Evolutionary conservation across 768 basidiomycete species (phyloP).

Genomic region (Pulveroboletus sp.): DNA sequence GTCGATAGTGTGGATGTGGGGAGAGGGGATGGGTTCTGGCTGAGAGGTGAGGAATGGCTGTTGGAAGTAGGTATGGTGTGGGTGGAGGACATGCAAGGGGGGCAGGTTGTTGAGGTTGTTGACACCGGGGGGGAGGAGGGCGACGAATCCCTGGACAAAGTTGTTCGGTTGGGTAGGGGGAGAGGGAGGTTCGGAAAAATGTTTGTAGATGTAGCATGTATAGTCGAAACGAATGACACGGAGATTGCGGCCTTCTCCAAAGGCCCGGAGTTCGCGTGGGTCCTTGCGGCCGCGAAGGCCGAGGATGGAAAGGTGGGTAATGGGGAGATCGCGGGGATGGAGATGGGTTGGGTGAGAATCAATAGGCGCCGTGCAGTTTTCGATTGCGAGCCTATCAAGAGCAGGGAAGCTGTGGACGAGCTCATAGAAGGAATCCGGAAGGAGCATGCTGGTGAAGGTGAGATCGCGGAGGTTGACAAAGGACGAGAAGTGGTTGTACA

Average conservation of each 20-base stretch:
- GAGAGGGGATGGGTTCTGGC: constrained; percentile 14
- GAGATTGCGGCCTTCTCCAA: constrained; percentile 36
- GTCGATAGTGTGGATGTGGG: constrained; percentile 29
- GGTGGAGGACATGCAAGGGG: constrained; percentile 12
- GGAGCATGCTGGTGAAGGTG: constrained; percentile 34
- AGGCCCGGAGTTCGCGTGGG: constrained; percentile 25
- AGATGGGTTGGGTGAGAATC: constrained; percentile 14
- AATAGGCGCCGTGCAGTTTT: constrained; percentile 35
- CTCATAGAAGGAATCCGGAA: constrained; percentile 34
- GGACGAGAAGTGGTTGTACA: constrained; percentile 16
- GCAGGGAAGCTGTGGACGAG: constrained; percentile 36
- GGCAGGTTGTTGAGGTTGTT: background rate
- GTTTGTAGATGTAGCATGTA: constrained; percentile 37
- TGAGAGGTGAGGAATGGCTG: constrained; percentile 8
- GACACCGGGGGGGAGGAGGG: constrained; percentile 5
- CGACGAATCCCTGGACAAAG: constrained; percentile 14
- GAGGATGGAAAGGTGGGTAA: constrained; percentile 40
- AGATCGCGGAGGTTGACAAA: constrained; percentile 39
- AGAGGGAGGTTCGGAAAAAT: constrained; percentile 13
- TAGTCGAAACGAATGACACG: constrained; percentile 43
- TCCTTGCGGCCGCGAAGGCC: constrained; percentile 32
- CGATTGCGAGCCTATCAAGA: constrained; percentile 38
- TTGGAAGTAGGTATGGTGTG: background rate
- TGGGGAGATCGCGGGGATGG: constrained; percentile 37
- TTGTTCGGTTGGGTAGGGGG: constrained; percentile 6